Percentiles rank a stretch among this genome's conserved stretches.
Conservation (phyloP, 2,329 filamentous ascomycete genomes). For the Fusarium torulosum region DNA sequence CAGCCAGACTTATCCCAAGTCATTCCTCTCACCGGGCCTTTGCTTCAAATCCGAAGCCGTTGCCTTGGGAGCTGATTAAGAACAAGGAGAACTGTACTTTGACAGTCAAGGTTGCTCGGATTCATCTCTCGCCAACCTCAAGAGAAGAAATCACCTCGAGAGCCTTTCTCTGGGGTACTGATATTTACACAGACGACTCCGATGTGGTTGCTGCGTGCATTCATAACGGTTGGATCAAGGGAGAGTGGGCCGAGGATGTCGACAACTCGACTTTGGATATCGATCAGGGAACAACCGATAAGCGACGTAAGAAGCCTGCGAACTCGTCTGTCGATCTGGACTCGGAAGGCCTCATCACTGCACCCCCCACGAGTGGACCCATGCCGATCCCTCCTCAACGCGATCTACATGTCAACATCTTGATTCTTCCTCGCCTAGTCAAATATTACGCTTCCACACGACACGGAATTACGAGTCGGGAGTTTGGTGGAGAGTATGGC, state of each 20-base stretch:
- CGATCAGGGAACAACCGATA: slow-evolving; percentile 53
- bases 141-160: slow-evolving; percentile 87
- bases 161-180: slow-evolving; percentile 89
- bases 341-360: slow-evolving; percentile 60
- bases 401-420: slow-evolving; percentile 87
- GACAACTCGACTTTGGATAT: slow-evolving; percentile 76
- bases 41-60: slow-evolving; percentile 72
- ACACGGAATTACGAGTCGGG: slow-evolving; percentile 84
- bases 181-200: slow-evolving; percentile 95
- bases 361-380: slow-evolving; percentile 71
- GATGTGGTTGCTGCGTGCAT: slow-evolving; percentile 94
- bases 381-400: slow-evolving; percentile 74
- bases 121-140: slow-evolving; percentile 76
- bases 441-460: slow-evolving; percentile 81
- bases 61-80: slow-evolving; percentile 79
- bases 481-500: slow-evolving; percentile 72
- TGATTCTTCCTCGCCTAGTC: slow-evolving; percentile 83
- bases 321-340: slow-evolving; percentile 51
- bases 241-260: slow-evolving; percentile 85
- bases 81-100: slow-evolving; percentile 90
- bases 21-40: slow-evolving; percentile 58
- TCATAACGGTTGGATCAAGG: slow-evolving; percentile 91
- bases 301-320: slow-evolving; percentile 52
- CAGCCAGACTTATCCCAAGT: slow-evolving; percentile 61
- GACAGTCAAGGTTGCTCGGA: slow-evolving; percentile 86